A percentile compares a stretch with the other conserved stretches of the same genome.
Evolutionary conservation across 129 eudicot species (phyloP).

Genomic region (Gnaphalium uliginosum): DNA sequence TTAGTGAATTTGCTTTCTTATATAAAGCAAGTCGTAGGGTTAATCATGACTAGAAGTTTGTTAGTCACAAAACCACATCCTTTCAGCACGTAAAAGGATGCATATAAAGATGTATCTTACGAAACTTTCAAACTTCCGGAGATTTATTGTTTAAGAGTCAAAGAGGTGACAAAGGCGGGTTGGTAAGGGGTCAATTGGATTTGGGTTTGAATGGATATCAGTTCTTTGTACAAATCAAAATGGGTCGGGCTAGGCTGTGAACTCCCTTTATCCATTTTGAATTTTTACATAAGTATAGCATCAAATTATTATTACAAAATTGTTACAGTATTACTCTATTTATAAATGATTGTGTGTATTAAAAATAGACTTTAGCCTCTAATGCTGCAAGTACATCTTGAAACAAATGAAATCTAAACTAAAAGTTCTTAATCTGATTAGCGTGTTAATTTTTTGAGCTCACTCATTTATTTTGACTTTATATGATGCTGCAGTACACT

Average conservation of each 20-base stretch:
- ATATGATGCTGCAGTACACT: slow-evolving; percentile 61
- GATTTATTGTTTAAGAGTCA: too few species aligned
- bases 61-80: neutral
- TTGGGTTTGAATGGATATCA: neutral
- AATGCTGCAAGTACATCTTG: neutral
- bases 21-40: too few species aligned
- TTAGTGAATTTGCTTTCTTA: slow-evolving; percentile 20
- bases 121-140: too few species aligned
- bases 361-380: neutral
- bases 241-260: neutral
- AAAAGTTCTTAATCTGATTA: neutral
- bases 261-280: neutral
- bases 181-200: neutral
- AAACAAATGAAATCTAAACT: slow-evolving; percentile 4
- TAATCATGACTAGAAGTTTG: neutral
- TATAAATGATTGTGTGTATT: too few species aligned
- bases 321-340: too few species aligned
- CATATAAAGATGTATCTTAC: too few species aligned
- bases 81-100: too few species aligned
- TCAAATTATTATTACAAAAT: neutral
- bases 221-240: neutral
- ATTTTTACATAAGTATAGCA: neutral
- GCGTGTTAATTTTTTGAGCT: slow-evolving; percentile 2
- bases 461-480: slow-evolving; percentile 8
- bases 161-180: neutral